Percentiles rank a stretch among this genome's conserved stretches.
These are phyloP conservation scores for Blastocystis sp. DNA, from an alignment of 352 stramenopile species.

Conservation along the genomic window DNA sequence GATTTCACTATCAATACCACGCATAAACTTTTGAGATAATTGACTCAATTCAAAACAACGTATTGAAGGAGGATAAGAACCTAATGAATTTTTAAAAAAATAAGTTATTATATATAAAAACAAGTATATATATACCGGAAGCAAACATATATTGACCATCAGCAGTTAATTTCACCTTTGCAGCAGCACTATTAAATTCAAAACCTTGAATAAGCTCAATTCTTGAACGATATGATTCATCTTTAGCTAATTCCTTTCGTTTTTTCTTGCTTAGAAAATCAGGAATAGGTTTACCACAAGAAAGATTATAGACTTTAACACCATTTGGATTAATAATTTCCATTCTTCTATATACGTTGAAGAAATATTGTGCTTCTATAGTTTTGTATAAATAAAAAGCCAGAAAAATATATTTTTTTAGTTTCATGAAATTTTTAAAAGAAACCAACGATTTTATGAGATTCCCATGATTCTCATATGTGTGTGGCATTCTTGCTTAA, in stretches of 20 bases:
- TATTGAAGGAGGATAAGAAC: conserved; percentile 81
- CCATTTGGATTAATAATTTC: conserved; percentile 43
- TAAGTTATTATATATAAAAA: neutral
- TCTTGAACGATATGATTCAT: conserved; percentile 51
- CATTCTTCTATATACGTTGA: too few species aligned
- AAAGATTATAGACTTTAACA: conserved; percentile 73
- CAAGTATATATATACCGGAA: neutral
- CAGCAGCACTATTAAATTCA: conserved; percentile 72
- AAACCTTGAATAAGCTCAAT: conserved; percentile 97
- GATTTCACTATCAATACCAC: conserved; percentile 80
- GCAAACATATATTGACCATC: conserved; percentile 86
- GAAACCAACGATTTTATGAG: too few species aligned
- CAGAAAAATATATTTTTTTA: too few species aligned
- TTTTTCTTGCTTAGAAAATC: conserved; percentile 33
- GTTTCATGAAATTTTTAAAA: too few species aligned
- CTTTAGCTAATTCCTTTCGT: conserved; percentile 22
- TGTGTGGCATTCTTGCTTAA: too few species aligned
- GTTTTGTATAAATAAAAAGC: too few species aligned
- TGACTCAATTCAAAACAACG: conserved; percentile 75
- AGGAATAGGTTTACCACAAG: conserved; percentile 64
- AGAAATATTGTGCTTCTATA: too few species aligned
- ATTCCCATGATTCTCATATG: too few species aligned
- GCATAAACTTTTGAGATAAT: conserved; percentile 94
- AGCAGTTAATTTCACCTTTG: conserved; percentile 69
- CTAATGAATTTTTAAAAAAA: too few species aligned